phyloP scores from a whole-genome alignment of 164 flowering plant species.

The Piper longum region DNA sequence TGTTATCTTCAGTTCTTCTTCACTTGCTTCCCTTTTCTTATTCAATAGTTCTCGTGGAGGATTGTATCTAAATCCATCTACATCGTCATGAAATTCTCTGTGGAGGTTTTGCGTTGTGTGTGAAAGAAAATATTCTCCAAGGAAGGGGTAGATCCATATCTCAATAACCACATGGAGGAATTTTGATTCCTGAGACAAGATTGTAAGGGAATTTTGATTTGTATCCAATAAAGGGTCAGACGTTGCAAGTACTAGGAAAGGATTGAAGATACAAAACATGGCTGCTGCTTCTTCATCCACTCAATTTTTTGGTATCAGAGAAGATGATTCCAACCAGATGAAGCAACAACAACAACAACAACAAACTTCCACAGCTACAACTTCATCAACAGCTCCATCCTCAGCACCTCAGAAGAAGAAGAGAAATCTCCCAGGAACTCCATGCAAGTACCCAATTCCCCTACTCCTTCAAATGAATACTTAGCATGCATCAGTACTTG shows the following conservation, averaged over 20 bases:
- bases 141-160: not conserved
- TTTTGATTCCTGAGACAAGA: not conserved
- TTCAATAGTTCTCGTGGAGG: not conserved
- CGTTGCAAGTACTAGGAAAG: not conserved
- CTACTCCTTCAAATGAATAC: not conserved
- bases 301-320: conserved; percentile 22
- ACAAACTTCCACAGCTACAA: conserved; percentile 15
- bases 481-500: not conserved
- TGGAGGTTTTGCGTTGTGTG: too few relatives aligned
- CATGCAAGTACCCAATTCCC: conserved; percentile 44
- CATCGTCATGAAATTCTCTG: not conserved
- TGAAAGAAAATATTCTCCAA: too few relatives aligned
- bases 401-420: conserved; percentile 39
- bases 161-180: not conserved
- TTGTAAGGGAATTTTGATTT: not conserved
- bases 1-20: not conserved
- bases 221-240: not conserved
- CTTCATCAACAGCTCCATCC: conserved; percentile 29
- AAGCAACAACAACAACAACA: conserved; percentile 15
- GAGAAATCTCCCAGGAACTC: conserved; percentile 68
- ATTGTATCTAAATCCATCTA: not conserved
- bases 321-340: conserved; percentile 26
- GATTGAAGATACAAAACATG: conserved; percentile 13
- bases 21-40: not conserved
- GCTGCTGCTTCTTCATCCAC: conserved; percentile 32